Base-by-base conservation (phyloP, 768 basidiomycete species). In the Rhizopogon vesiculosus region DNA sequence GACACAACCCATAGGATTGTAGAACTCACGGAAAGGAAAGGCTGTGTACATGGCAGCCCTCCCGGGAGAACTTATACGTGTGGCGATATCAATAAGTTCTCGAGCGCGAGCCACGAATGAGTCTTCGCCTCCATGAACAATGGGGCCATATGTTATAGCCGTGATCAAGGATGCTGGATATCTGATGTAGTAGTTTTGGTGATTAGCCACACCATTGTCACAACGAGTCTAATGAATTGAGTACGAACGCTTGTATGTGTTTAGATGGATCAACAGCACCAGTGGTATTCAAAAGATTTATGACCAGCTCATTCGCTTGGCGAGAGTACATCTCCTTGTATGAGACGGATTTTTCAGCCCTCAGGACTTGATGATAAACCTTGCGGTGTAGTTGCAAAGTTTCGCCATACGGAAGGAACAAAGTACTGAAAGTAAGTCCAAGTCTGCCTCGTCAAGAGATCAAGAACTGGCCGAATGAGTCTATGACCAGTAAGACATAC, bases 331-430 rank as follows among this genome's bases (percentile, higher is more conserved):
- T 19, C 29, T 57, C 56, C 8, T 44, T 53, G 39, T 54, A 57
- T 29, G 38, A 40, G 16, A 22, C 13, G 8, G 28, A 39, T 9
- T 42, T 40, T 43, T 57, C 56, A 3, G 22, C 42, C 22, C 52
- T 42, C 18, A 61, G 53, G 18, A 40, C 48, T n/a, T 61, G 45
- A 33, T 56, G 46, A 19, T 58, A 45, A 10, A 59, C 46, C 42
- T 48, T 42, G 38, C 61, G 60, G 31, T 61, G 60, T 33, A 43
- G 39, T 29, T 52, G 53, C 55, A 60, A 54, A 9, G 29, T 15
- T 8, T 53, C 51, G 15, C 61, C 61, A 41, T 62, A 62, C 19
- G 56, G 57, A 35, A 61, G 54, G 18, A 61, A 29, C 3, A 39
- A 40, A 22, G 55, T 52, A 40, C 35, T 54, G 56, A 60, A 61